phyloP scores from a whole-genome alignment of 1,284 basidiomycete genomes.

The Thecaphora thlaspeos region DNA sequence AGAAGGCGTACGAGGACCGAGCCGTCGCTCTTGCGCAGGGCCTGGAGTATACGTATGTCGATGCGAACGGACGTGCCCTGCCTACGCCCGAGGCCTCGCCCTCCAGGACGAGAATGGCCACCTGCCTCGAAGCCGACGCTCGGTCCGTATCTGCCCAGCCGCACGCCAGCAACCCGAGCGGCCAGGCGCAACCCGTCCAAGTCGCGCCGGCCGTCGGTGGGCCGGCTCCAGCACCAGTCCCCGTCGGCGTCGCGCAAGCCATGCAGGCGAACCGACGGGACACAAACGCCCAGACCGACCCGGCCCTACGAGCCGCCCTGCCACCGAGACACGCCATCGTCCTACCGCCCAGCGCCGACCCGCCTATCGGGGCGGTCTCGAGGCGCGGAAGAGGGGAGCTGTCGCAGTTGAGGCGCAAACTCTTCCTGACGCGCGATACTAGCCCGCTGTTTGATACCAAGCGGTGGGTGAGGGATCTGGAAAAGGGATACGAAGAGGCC shows the following conservation, averaged over 20 bases:
- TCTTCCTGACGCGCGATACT: constrained; percentile 63
- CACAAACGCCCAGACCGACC: too few species aligned
- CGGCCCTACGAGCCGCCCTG: constrained; percentile 8
- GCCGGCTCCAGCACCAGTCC: too few species aligned
- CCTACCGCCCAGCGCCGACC: constrained; percentile 15
- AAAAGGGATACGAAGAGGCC: constrained; percentile 63
- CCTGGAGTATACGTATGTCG: constrained; percentile 55
- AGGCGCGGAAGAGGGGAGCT: constrained; percentile 30
- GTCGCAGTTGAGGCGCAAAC: constrained; percentile 29
- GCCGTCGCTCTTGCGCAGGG: constrained; percentile 63
- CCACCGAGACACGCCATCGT: constrained; percentile 17
- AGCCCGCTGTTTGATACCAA: constrained; percentile 65
- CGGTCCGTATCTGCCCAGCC: too few species aligned
- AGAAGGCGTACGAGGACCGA: constrained; percentile 64
- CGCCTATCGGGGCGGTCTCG: constrained; percentile 16
- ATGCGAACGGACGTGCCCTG: constrained; percentile 13
- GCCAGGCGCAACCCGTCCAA: too few species aligned
- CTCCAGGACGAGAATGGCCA: too few species aligned
- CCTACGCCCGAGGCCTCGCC: not conserved
- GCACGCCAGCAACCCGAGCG: too few species aligned
- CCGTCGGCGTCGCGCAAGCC: too few species aligned
- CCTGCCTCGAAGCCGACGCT: too few species aligned
- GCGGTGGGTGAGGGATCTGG: constrained; percentile 65
- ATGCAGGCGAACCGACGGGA: too few species aligned
- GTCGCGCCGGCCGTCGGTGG: too few species aligned